Evolutionary conservation across 1,284 basidiomycete genomes (phyloP), one percentile per base, ranked within the genome.

Genomic region (Malassezia sp.): DNA sequence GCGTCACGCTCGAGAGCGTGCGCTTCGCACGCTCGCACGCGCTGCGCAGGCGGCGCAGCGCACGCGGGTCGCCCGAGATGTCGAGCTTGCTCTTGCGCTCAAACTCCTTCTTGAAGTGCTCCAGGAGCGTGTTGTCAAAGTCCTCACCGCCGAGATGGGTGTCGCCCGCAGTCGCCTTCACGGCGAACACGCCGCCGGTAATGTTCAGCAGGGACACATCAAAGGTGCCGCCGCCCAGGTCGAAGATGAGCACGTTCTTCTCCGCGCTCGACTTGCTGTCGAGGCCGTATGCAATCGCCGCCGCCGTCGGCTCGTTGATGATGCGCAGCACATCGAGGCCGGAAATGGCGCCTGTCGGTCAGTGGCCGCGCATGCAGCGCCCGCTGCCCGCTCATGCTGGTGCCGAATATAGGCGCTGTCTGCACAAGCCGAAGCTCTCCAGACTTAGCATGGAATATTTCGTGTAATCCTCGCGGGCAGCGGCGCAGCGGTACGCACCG

Each of bases 21-120:
- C 91, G 81, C 83, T 99, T 99, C 54, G 89, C 93, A 79, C 91
- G 89, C 76, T 97, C 91, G 76, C 91, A 96, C 67, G 93, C 93
- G 63, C 83, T 85, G 60, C 89, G 79, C 63, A 99, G 79, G 75
- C 93, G 86, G 62, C 91, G 80, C 66, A 93, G 80, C 52, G 91
- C 93, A 79, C 91, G 86, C 58, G 90, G 75, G 75, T 97, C 89
- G 35, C 84, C 86, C 37, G 86, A 86, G 74, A 99, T 93, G 74
- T 97, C 91, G 67, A 82, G 79, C 76, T 78, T 78, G 73, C 73
- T 71, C 76, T 79, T 79, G 63, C 75, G 73, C 78, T 93, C 87
- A 71, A 79, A 79, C 72, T 79, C 77, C 71, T 74, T 73, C 73
- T 76, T 75, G 74, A 79, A 78, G 73, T 87, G 84, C 53, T 97